Conservation (phyloP, 768 basidiomycete genomes). For the Tylopilus cervinicoccineus region DNA sequence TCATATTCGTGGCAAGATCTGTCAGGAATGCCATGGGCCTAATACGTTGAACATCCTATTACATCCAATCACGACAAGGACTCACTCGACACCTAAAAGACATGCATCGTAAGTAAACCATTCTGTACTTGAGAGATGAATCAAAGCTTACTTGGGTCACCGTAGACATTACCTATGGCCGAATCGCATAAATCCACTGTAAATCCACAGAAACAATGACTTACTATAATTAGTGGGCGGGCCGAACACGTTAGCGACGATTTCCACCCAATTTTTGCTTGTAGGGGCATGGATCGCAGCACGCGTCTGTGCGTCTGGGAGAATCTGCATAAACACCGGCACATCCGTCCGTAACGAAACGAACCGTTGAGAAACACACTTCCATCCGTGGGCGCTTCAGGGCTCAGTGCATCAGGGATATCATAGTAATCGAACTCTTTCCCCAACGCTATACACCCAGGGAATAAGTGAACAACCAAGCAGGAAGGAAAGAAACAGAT, state of each 20-base stretch:
- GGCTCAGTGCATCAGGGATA: constrained; percentile 40
- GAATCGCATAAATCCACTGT: background rate
- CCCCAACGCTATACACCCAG: constrained; percentile 11
- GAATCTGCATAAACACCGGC: constrained; percentile 35
- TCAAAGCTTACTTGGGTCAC: constrained; percentile 31
- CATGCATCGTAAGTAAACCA: background rate
- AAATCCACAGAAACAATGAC: background rate
- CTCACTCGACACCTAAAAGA: constrained; percentile 34
- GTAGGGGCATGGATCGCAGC: constrained; percentile 66
- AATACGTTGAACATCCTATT: background rate
- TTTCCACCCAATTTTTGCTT: constrained; percentile 45
- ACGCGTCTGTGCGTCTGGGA: constrained; percentile 45
- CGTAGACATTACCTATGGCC: constrained; percentile 5
- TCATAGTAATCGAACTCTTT: constrained; percentile 44
- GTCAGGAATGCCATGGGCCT: constrained; percentile 63
- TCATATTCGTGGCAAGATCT: constrained; percentile 61
- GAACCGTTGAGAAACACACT: constrained; percentile 55
- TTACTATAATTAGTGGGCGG: constrained; percentile 5
- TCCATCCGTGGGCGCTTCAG: constrained; percentile 45
- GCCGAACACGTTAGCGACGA: constrained; percentile 24
- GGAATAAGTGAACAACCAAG: background rate
- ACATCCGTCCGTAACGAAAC: constrained; percentile 42
- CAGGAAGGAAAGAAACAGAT: background rate
- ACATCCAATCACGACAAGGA: background rate
- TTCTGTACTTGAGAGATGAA: background rate